Base-by-base conservation (phyloP, 768 basidiomycete species). In the Polyporus arcularius region DNA sequence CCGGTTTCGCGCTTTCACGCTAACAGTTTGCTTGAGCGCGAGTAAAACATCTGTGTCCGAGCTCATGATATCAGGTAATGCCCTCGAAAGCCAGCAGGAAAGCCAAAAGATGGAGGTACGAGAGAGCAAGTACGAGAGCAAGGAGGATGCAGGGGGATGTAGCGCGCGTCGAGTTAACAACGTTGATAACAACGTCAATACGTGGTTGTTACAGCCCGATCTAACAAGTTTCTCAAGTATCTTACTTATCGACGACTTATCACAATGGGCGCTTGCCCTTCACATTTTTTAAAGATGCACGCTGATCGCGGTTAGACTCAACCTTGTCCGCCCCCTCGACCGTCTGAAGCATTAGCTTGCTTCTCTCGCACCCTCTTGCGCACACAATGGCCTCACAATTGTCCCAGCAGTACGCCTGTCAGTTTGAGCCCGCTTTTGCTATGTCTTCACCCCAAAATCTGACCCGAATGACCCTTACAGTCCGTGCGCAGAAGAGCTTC, bases 401-500 rank as follows among this genome's bases (percentile, higher is more conserved):
- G 63, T 85, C 89, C 65, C 88, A 91, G 80, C 90, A 93, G 80
- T 92, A 90, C 73, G 87, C 91, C 70, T 92, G 92, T 93, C 54
- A 78, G 90, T 83, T 11, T n/a, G 4, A 12, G 21, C 21, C 46
- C 28, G 46, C 18, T 26, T 49, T 39, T 50, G 32, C 55, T 48
- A 49, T 42, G 42, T 58, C 21, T 35, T 53, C 21, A 18, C 26
- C 18, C 60, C 57, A 56, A 69, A 58, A 70, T 38, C 54, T 53
- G 50, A 63, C 69, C 63, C 53, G 43, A 4, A 16, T 45, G n/a
- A 16, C 46, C 12, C 38, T 54, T 63, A 11, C 68, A 96, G 94
- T 86, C 80, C 93, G 96, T 74, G 92, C 96, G 46, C 96, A 97
- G 84, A 98, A 97, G 85, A 82, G 85, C 61, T 79, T 96, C 55